A percentile compares a stretch with the other conserved stretches of the same genome.
Conservation (phyloP, 2,329 filamentous ascomycete species). For the Alternaria viburni region DNA sequence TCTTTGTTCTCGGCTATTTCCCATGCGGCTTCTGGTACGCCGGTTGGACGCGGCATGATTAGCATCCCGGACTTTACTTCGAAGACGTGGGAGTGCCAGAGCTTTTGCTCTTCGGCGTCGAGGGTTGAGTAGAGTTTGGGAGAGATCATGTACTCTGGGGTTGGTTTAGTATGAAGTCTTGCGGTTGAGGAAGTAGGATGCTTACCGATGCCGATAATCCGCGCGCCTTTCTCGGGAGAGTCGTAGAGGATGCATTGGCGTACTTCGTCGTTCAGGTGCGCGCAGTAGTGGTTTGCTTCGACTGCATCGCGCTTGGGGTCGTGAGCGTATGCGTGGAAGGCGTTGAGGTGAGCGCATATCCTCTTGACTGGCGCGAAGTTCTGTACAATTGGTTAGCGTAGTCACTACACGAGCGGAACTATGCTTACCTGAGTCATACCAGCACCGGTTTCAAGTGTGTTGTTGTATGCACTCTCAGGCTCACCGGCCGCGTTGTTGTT, state of each 20-base stretch:
- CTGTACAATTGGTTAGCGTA: constrained; percentile 42
- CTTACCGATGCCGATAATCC: constrained; percentile 72
- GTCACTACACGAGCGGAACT: neutral
- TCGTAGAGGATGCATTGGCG: constrained; percentile 89
- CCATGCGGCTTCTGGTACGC: constrained; percentile 68
- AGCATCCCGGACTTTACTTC: constrained; percentile 81
- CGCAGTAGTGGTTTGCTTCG: constrained; percentile 85
- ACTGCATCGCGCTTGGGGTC: constrained; percentile 69
- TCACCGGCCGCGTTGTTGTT: constrained; percentile 57
- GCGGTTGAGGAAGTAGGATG: neutral
- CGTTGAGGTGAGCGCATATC: constrained; percentile 83
- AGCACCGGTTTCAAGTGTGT: constrained; percentile 67
- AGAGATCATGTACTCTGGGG: constrained; percentile 80
- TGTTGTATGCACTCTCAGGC: constrained; percentile 62
- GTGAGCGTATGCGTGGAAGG: constrained; percentile 83
- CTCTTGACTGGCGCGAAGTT: constrained; percentile 72
- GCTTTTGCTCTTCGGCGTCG: constrained; percentile 68
- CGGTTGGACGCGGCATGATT: constrained; percentile 70
- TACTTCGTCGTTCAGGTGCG: constrained; percentile 77
- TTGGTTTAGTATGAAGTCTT: neutral
- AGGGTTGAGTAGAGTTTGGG: constrained; percentile 71
- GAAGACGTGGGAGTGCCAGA: constrained; percentile 81
- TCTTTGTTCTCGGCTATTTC: constrained; percentile 77
- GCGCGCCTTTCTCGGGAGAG: constrained; percentile 67
- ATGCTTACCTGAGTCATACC: constrained; percentile 61